A percentile compares a stretch with the other conserved stretches of the same genome.
Evolutionary conservation across 83 land plant genomes (phyloP).

Genomic region (Picea abies): DNA sequence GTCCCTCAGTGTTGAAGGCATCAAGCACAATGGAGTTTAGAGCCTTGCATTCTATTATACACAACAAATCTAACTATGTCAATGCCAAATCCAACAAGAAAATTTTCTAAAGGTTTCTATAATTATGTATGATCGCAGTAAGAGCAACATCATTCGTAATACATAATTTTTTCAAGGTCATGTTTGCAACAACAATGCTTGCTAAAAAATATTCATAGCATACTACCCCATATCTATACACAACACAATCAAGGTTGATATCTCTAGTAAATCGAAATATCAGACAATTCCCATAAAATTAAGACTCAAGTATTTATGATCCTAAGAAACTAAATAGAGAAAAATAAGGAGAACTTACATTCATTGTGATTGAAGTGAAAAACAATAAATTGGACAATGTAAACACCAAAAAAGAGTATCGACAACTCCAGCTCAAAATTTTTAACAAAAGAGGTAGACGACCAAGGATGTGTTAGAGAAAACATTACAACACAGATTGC

Average conservation of each 20-base stretch:
- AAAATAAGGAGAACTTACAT: too few species aligned
- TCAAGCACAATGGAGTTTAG: slow-evolving; percentile 23
- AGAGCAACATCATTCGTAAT: slow-evolving; percentile 21
- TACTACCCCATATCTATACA: slow-evolving; percentile 24
- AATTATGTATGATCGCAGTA: background rate
- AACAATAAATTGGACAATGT: too few species aligned
- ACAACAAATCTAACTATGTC: slow-evolving; percentile 22
- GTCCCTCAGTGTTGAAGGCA: slow-evolving; percentile 30
- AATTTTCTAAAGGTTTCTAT: slow-evolving; percentile 34
- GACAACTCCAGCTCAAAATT: too few species aligned
- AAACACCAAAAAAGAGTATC: too few species aligned
- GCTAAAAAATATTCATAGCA: slow-evolving; percentile 17
- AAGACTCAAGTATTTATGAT: too few species aligned
- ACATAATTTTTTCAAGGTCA: background rate
- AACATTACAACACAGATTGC: too few species aligned
- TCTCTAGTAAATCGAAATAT: background rate
- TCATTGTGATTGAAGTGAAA: too few species aligned
- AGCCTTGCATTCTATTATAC: slow-evolving; percentile 34
- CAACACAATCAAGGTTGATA: slow-evolving; percentile 23
- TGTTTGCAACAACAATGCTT: too few species aligned
- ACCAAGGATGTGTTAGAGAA: too few species aligned
- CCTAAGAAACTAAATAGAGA: too few species aligned
- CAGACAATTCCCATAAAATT: too few species aligned
- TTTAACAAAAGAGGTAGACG: too few species aligned
- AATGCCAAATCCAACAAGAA: slow-evolving; percentile 23